Base-by-base conservation (phyloP, 306 rosid species). In the Glycyrrhiza uralensis region DNA sequence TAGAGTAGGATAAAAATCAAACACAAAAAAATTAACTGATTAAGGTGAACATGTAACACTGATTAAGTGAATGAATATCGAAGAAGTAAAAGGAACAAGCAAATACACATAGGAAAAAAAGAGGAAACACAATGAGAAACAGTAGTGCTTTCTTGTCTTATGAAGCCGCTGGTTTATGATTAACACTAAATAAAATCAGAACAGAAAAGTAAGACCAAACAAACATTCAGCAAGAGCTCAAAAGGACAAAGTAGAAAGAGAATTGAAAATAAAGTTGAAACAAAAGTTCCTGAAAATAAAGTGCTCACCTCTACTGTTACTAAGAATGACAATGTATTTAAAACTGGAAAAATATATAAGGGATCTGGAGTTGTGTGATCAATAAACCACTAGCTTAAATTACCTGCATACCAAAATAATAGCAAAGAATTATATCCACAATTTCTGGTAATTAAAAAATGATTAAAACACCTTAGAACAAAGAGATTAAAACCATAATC, bases 281-380 rank as follows among this genome's bases (percentile, higher is more conserved):
- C 22, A 14, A 19, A 62, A 19, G 45, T 28, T 46, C 39, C 42
- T 19, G 38, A 22, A 30, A 52, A 58, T 59, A 17, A 71, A 57
- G 80, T 30, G 18, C 84, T 56, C 79, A 94, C 97, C 97, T 94
- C 98, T 62, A 91, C 92, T 2, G 96, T 86, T 44, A 91, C 6
- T 85, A 92, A 84, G 85, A 89, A 94, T 59, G 97, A 74, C 83
- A 94, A 66, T 19, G 82, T 92, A 7, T 97, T 75, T 83, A 94
- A 62, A 83, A 80, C 81, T 44, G 98, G 98, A 35, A 89, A 42
- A 70, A 94, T 45, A 56, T 87, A 94, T 5, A 89, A 66, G 55
- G 75, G 33, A 79, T 94, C 98, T 11, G 94, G 96, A 45, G 95
- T 89, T 15, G 98, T 46, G 62, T 91, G 97, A 84, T 94, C 98